Conservation (phyloP, 768 basidiomycete species). For the Omphalotus guepiniiformis region DNA sequence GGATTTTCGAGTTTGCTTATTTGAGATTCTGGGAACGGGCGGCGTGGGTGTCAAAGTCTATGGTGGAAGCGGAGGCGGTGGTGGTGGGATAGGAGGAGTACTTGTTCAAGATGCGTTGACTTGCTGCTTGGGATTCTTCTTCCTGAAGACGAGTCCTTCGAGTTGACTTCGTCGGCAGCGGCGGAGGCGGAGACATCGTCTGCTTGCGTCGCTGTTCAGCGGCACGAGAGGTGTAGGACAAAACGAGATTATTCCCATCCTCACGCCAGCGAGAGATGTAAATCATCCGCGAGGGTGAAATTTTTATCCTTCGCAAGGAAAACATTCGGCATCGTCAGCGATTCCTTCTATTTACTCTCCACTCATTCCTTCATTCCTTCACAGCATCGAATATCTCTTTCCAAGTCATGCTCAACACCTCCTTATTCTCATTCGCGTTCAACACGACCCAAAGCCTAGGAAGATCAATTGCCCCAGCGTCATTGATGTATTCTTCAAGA, state of each 20-base stretch:
- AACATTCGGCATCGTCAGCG: slow-evolving; percentile 67
- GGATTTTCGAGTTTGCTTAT: slow-evolving; percentile 80
- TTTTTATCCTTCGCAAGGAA: slow-evolving; percentile 77
- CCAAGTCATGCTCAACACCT: slow-evolving; percentile 88
- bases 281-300: slow-evolving; percentile 74
- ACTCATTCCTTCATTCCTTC: slow-evolving; percentile 79
- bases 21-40: slow-evolving; percentile 71
- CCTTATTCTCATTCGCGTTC: slow-evolving; percentile 83
- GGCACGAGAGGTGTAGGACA: slow-evolving; percentile 45
- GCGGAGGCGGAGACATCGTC: too few relatives aligned
- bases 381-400: slow-evolving; percentile 76
- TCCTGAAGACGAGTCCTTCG: slow-evolving; percentile 77
- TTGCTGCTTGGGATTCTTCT: too few relatives aligned
- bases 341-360: slow-evolving; percentile 34
- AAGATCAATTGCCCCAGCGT: slow-evolving; percentile 77
- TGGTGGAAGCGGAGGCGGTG: too few relatives aligned
- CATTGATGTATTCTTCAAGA: slow-evolving; percentile 89
- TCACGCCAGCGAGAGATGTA: slow-evolving; percentile 80
- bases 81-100: too few relatives aligned
- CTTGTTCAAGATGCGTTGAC: too few relatives aligned
- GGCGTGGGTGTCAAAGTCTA: slow-evolving; percentile 75
- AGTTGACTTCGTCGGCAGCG: slow-evolving; percentile 50
- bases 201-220: too few relatives aligned
- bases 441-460: slow-evolving; percentile 80
- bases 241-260: slow-evolving; percentile 72